Base-by-base conservation (phyloP, 805 yeast genomes). In the Metschnikowia gelsemii region DNA sequence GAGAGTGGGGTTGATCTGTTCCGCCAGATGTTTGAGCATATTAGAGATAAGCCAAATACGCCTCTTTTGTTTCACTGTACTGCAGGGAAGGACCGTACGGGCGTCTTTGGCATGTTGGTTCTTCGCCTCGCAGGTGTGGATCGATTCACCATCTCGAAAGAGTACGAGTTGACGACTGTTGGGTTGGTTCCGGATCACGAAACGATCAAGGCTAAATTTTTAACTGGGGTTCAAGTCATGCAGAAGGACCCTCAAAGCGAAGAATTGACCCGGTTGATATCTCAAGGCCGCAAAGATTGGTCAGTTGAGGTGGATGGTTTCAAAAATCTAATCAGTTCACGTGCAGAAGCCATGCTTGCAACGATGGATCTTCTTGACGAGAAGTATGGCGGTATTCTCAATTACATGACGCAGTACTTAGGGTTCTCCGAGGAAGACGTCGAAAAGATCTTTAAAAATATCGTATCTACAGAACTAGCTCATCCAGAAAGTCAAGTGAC, bases 41-140 rank as follows among this genome's bases (percentile, higher is more conserved):
- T 87, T 34, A 66, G 80, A 33, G 87, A 83, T 43, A 66, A 63
- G 16, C 74, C 77, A 2, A 46, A 53, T 14, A 33, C 22, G 17
- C 68, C 72, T 6, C 63, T 87, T 43, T 61, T 83, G 8, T 78
- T 81, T 59, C 91, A 86, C 57, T 87, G 95, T 62, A 78, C 90
- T 3, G 91, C 91, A 1, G 96, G 96, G 2, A 87, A 87, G 59
- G 96, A 87, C 58, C 73, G 95, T 32, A 87, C 96, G 0, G 96
- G 95, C 0, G 70, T 86, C 11, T 57, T 84, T 49, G 75, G 82
- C 2, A 84, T 87, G 80, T 59, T 87, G 46, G 66, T 87, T 4
- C 66, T 87, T 32, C 63, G 79, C 14, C 57, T 85, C 7, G 63
- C 76, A 4, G 90, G 86, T 0, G 86, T 87, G 3, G 87, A 83